Evolutionary conservation across 2,329 filamentous ascomycete genomes (phyloP).

Genomic region (Gaeumannomyces sp.): DNA sequence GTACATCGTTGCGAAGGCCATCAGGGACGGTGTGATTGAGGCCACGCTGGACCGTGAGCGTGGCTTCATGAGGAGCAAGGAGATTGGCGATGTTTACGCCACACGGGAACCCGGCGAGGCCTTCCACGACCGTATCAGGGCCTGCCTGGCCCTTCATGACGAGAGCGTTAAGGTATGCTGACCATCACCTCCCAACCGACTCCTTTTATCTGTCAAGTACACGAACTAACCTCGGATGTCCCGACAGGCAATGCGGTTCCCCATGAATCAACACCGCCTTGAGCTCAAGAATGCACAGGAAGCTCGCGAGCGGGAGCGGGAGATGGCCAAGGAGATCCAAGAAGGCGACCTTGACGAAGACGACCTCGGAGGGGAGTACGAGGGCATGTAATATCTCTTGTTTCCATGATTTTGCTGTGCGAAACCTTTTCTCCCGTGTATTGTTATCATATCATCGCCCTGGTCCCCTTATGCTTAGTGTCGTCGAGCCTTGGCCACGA

Average conservation of each 20-base stretch:
- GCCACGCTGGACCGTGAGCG: conserved; percentile 88
- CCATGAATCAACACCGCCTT: conserved; percentile 97
- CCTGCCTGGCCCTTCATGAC: conserved; percentile 86
- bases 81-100: conserved; percentile 90
- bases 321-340: conserved; percentile 98
- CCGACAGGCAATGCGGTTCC: conserved; percentile 87
- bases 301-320: conserved; percentile 90
- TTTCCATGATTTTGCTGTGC: not conserved
- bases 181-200: not conserved
- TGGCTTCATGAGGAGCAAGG: conserved; percentile 98
- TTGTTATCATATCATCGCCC: conserved; percentile 6
- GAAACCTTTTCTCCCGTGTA: conserved; percentile 7
- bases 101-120: conserved; percentile 92
- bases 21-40: conserved; percentile 95
- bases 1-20: conserved; percentile 98
- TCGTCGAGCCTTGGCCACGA: not conserved
- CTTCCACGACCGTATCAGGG: conserved; percentile 93
- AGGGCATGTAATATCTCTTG: conserved; percentile 66
- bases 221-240: not conserved
- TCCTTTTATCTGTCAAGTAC: not conserved
- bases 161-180: conserved; percentile 87
- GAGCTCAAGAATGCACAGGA: conserved; percentile 98
- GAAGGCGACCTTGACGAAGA: conserved; percentile 96
- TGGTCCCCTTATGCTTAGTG: not conserved
- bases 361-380: conserved; percentile 91